Evolutionary conservation across 805 yeast genomes (phyloP).

Genomic region (Kuraishia cidri): DNA sequence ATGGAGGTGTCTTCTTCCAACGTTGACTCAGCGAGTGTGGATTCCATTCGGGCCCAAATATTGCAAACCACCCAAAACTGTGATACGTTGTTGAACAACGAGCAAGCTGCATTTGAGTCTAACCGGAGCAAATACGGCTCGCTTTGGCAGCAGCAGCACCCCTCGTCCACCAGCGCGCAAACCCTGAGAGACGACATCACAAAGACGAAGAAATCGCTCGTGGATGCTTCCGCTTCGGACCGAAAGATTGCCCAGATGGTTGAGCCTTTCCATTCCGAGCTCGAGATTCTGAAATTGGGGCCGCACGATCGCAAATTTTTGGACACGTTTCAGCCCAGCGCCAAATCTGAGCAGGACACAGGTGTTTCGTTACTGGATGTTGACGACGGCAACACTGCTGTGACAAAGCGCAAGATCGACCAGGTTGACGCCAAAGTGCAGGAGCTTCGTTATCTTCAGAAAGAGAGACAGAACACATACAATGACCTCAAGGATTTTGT

Average conservation of each 20-base stretch:
- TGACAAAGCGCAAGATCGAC: slow-evolving; percentile 28
- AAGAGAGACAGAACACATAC: slow-evolving; percentile 54
- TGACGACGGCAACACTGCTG: slow-evolving; percentile 36
- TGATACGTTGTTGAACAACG: slow-evolving; percentile 22
- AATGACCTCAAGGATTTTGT: slow-evolving; percentile 60
- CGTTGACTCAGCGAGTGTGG: slow-evolving; percentile 19
- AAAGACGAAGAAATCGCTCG: slow-evolving; percentile 46
- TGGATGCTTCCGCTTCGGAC: slow-evolving; percentile 57
- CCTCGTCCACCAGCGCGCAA: slow-evolving; percentile 5
- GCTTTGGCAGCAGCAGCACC: slow-evolving; percentile 21
- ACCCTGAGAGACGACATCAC: slow-evolving; percentile 43
- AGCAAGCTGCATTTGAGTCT: slow-evolving; percentile 23
- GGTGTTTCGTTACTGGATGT: slow-evolving; percentile 52
- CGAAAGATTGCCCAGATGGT: slow-evolving; percentile 39
- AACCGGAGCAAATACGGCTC: slow-evolving; percentile 24
- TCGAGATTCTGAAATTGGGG: slow-evolving; percentile 35
- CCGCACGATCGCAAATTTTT: slow-evolving; percentile 29
- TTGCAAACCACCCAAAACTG: slow-evolving; percentile 22
- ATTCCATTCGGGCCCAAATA: slow-evolving; percentile 25
- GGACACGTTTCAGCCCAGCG: slow-evolving; percentile 12
- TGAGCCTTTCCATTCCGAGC: slow-evolving; percentile 28
- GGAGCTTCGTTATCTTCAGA: slow-evolving; percentile 52
- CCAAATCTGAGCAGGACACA: slow-evolving; percentile 6
- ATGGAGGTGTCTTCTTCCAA: slow-evolving; percentile 16
- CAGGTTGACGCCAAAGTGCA: slow-evolving; percentile 48